phyloP scores from a whole-genome alignment of 2,329 filamentous ascomycete species.

The Sporothrix sp. region DNA sequence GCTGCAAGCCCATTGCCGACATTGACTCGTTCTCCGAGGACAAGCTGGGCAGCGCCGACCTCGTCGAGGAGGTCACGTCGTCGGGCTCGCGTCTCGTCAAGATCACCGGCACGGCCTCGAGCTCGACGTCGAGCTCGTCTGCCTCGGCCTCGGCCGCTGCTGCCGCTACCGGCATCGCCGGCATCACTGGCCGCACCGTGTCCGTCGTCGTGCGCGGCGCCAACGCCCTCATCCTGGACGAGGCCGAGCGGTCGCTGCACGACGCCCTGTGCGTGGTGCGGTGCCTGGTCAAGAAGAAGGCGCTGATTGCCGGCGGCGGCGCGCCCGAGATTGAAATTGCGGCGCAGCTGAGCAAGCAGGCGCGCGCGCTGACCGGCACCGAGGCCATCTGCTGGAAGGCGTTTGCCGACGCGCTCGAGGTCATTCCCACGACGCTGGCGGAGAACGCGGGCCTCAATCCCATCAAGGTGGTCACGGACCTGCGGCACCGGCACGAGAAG shows the following conservation, averaged over 20 bases:
- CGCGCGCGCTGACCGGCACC: conserved; percentile 76
- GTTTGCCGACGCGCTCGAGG: conserved; percentile 94
- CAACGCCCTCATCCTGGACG: conserved; percentile 88
- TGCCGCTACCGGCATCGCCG: not conserved
- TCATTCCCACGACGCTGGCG: conserved; percentile 90
- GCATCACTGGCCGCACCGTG: conserved; percentile 64
- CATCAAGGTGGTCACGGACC: conserved; percentile 96
- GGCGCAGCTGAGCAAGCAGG: conserved; percentile 70
- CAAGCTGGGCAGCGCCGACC: conserved; percentile 86
- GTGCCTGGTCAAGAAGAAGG: conserved; percentile 98
- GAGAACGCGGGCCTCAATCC: conserved; percentile 97
- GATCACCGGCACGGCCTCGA: conserved; percentile 58
- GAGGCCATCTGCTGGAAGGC: conserved; percentile 99
- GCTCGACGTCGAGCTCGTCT: conserved; percentile 5
- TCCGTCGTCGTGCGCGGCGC: conserved; percentile 91
- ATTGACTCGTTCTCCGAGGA: conserved; percentile 98
- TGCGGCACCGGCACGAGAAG: conserved; percentile 87
- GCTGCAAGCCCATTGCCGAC: conserved; percentile 97
- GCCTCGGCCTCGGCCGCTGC: conserved; percentile 1
- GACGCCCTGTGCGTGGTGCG: conserved; percentile 96
- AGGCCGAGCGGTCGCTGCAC: conserved; percentile 92
- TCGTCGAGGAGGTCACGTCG: conserved; percentile 84
- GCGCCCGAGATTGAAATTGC: conserved; percentile 96
- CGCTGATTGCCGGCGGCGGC: conserved; percentile 93
- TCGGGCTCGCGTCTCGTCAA: conserved; percentile 89